Base-by-base conservation (phyloP, 2,329 filamentous ascomycete genomes). In the Harringtonia aguacate region DNA sequence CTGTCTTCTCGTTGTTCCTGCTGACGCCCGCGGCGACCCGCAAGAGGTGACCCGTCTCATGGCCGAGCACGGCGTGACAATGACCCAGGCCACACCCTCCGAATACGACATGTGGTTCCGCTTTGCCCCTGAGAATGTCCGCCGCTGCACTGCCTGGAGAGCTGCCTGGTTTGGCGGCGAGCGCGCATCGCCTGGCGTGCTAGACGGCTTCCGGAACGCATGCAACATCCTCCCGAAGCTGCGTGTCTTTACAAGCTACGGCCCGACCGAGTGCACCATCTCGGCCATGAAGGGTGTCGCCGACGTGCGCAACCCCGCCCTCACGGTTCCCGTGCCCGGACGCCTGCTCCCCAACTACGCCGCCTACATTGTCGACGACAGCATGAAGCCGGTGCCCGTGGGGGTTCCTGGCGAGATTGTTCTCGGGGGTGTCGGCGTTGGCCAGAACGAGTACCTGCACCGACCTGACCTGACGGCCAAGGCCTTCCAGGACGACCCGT, bases 351-450 rank as follows among this genome's bases (percentile, higher is more conserved):
- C 30, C 15, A 22, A 34, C 30, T 36, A 36, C 18, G 15, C 24
- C 21, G 49, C 66, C 2, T 70, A 68, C 46, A 60, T 74, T 12
- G 54, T 72, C 2, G 62, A 69, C 43, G 47, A 53, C 8, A 44
- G 56, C 2, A 47, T 54, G 30, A 46, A 51, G 7, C 53, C 59
- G 3, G 45, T 59, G 0, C 62, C 65, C 1, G 48, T 49, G 0
- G 65, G 64, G 1, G 55, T 62, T 0, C 53, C 60, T 13, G 67
- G 68, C 1, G 61, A 70, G 48, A 56, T 71, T 9, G 59, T 56
- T 36, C 48, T 66, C 4, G 58, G 62, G 3, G 67, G 68, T 4
- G 53, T 62, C 2, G 63, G 67, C 39, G 58, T 71, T 5, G 50
- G 59, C 2, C 31, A 45, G 2, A 67, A 65, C 3, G n/a, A n/a